phyloP scores from a whole-genome alignment of 768 basidiomycete species.

The Albatrellus ellisii region DNA sequence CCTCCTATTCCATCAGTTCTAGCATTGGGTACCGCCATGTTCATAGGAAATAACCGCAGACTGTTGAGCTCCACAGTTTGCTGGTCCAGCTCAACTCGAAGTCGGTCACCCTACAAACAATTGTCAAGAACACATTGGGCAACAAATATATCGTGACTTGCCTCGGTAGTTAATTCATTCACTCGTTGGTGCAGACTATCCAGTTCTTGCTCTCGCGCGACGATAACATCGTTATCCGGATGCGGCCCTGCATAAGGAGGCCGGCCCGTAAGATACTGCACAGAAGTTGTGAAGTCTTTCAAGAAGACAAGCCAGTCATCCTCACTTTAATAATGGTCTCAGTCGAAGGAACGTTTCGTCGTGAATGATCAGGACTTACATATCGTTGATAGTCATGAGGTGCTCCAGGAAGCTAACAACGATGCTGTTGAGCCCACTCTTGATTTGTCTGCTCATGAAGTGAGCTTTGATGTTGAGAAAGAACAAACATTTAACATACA shows the following conservation, averaged over 20 bases:
- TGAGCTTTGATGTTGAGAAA: background rate
- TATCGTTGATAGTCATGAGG: background rate
- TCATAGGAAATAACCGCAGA: slow-evolving; percentile 37
- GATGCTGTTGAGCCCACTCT: background rate
- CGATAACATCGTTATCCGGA: slow-evolving; percentile 22
- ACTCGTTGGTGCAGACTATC: slow-evolving; percentile 44
- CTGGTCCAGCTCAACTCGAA: slow-evolving; percentile 43
- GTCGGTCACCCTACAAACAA: slow-evolving; percentile 29
- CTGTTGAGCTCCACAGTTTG: slow-evolving; percentile 60
- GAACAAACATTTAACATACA: slow-evolving; percentile 29
- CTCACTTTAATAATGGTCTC: slow-evolving; percentile 28
- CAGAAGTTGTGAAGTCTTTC: slow-evolving; percentile 43
- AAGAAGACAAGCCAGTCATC: slow-evolving; percentile 52
- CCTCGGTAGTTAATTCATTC: slow-evolving; percentile 56
- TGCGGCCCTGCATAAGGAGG: slow-evolving; percentile 39
- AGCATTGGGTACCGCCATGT: slow-evolving; percentile 23
- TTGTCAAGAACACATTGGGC: background rate
- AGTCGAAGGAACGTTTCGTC: too few relatives aligned
- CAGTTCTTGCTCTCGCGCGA: slow-evolving; percentile 46
- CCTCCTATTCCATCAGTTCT: slow-evolving; percentile 35
- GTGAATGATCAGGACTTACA: background rate
- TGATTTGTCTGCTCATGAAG: background rate
- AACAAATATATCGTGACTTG: slow-evolving; percentile 17
- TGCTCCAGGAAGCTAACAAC: background rate
- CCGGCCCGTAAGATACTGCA: slow-evolving; percentile 55